phyloP scores from a whole-genome alignment of 257 asterid species.

The Rhazya stricta region DNA sequence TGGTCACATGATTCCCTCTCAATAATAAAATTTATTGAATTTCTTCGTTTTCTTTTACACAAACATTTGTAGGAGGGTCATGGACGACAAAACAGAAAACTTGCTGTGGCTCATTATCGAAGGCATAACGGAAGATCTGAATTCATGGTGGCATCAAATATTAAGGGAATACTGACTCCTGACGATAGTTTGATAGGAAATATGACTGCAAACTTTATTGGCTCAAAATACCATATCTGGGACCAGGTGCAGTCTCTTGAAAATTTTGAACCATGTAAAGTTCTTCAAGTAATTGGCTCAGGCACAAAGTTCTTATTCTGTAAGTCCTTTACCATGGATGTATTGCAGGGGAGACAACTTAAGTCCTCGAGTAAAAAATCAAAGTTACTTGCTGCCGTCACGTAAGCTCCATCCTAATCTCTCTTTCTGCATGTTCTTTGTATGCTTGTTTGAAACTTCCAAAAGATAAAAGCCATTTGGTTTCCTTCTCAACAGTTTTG shows the following conservation, averaged over 20 bases:
- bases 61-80: slow-evolving; percentile 64
- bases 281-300: neutral
- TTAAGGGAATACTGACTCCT: slow-evolving; percentile 38
- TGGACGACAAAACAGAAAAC: slow-evolving; percentile 85
- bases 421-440: neutral
- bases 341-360: slow-evolving; percentile 49
- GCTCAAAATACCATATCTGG: slow-evolving; percentile 81
- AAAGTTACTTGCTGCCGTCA: slow-evolving; percentile 61
- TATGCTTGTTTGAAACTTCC: neutral
- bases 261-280: neutral
- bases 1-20: neutral
- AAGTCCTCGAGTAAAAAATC: slow-evolving; percentile 43
- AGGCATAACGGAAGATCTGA: slow-evolving; percentile 71
- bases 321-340: neutral
- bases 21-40: neutral
- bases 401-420: slow-evolving; percentile 37
- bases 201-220: slow-evolving; percentile 64
- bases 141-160: slow-evolving; percentile 60
- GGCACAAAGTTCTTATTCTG: neutral
- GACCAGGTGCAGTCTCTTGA: slow-evolving; percentile 53
- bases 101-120: slow-evolving; percentile 72
- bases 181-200: slow-evolving; percentile 70
- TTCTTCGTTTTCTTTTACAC: neutral
- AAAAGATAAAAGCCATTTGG: neutral
- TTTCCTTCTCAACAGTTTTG: slow-evolving; percentile 38